A percentile compares a stretch with the other conserved stretches of the same genome.
Evolutionary conservation across 176 grass and related monocot species (phyloP).

Genomic region (Triticum monococcum): DNA sequence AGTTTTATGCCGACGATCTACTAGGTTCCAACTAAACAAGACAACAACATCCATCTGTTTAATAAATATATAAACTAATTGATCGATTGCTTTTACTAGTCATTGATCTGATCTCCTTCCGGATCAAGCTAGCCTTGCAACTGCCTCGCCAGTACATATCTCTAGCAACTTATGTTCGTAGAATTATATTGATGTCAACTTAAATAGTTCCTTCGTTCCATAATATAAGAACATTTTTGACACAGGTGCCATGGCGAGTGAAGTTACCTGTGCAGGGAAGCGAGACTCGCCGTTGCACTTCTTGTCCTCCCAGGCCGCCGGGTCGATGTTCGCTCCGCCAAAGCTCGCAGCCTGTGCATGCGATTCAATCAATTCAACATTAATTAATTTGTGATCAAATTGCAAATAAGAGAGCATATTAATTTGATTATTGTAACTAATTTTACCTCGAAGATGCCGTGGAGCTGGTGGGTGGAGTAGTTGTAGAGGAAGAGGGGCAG

Average conservation of each 20-base stretch:
- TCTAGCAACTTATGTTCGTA: not conserved
- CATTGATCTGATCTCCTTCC: not conserved
- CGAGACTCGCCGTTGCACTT: conserved; percentile 94
- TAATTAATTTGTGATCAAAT: not conserved
- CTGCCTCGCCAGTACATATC: not conserved
- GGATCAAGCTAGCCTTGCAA: not conserved
- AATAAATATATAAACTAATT: not conserved
- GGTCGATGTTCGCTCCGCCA: conserved; percentile 94
- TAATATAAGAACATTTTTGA: too few relatives aligned
- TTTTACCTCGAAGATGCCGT: conserved; percentile 94
- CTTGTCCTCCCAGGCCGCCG: conserved; percentile 99
- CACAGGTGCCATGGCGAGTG: too few relatives aligned
- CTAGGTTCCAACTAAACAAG: not conserved
- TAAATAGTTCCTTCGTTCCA: too few relatives aligned
- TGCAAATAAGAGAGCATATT: not conserved
- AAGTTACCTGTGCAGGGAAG: conserved; percentile 42
- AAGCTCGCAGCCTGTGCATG: conserved; percentile 78
- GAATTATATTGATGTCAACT: not conserved
- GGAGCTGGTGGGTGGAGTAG: conserved; percentile 98
- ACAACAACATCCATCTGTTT: not conserved
- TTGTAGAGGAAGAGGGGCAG: conserved; percentile 99
- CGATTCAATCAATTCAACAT: not conserved
- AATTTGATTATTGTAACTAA: not conserved
- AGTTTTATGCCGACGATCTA: conserved; percentile 1
- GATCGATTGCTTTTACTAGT: not conserved